Percentiles rank a stretch among this genome's conserved stretches.
phyloP scores from a whole-genome alignment of 192 early-diverging fungal species.

The Coemansia sp. region DNA sequence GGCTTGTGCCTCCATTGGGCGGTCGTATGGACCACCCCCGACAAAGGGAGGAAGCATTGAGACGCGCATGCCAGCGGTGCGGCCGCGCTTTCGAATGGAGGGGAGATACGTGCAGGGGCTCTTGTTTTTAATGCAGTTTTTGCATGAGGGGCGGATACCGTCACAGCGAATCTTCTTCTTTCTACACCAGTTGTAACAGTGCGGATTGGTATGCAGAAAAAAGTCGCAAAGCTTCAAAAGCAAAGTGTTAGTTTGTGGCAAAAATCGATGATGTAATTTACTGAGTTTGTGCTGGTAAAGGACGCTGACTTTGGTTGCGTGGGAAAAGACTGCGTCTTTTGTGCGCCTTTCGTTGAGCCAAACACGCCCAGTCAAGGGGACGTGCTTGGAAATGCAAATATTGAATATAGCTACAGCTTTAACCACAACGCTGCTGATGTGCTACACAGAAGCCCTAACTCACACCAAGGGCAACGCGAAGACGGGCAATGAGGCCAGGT shows the following conservation, averaged over 20 bases:
- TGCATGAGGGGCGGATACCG: constrained; percentile 53
- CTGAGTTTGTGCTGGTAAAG: background rate
- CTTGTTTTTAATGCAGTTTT: constrained; percentile 50
- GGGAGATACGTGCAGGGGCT: constrained; percentile 43
- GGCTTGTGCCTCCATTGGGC: constrained; percentile 20
- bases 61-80: constrained; percentile 33
- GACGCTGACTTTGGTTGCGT: background rate
- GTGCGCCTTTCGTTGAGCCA: background rate
- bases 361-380: background rate
- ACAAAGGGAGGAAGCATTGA: constrained; percentile 25
- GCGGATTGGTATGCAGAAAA: background rate
- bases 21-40: constrained; percentile 25
- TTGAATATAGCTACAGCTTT: background rate
- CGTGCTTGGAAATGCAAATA: background rate
- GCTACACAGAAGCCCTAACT: background rate
- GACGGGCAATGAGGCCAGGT: background rate
- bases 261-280: background rate
- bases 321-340: background rate
- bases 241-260: background rate
- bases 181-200: constrained; percentile 9
- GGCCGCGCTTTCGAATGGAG: constrained; percentile 45
- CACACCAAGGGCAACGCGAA: background rate
- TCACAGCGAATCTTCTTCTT: constrained; percentile 56
- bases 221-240: background rate
- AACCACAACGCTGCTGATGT: background rate